Base-by-base conservation (phyloP, 208 protist genomes). In the Ichthyophonus hoferi region DNA sequence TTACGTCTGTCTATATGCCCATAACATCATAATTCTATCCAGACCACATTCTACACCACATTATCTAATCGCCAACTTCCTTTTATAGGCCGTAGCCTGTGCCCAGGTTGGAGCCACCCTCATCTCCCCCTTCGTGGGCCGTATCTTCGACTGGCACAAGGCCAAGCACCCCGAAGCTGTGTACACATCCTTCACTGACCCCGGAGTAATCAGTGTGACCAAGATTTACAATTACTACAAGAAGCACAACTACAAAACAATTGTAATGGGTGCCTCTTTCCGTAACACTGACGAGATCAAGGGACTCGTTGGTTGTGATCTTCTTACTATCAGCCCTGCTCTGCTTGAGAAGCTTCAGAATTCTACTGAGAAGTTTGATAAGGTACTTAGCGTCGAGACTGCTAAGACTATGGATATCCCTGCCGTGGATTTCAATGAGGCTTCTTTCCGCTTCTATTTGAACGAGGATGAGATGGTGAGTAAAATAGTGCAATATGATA, bases 181-280 rank as follows among this genome's bases (percentile, higher is more conserved):
- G 87, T 86, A 93, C 91, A 33, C 35, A 34, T 1, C 39, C 31
- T 58, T 88, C 24, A 67, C 42, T 24, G 40, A 87, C 38, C 39
- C 77, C 24, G 97, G 97, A 81, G 98, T 99, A 1, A 3, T 97
- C 40, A 96, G 95, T 58, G 97, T 99, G 24, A 95, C 93, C 34
- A 89, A 87, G 37, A 99, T 99, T 91, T 99, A 97, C 94, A 96
- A 97, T 92, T 99, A 99, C 94, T 99, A 97, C 95, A 98, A 98
- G 92, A 96, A 97, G 90, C 94, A 97, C 94, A 96, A 96, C 33
- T 98, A 98, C 95, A 94, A 95, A 88, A 99, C 97, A 0, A 94
- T 97, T 40, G 97, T 99, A 79, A 99, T 99, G 97, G 98, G 97
- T 67, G 98, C 98, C 2, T 97, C 95, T 78, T 99, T 99, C 94